Conservation (phyloP, 805 yeast genomes). For the Priceomyces fermenticarens region DNA sequence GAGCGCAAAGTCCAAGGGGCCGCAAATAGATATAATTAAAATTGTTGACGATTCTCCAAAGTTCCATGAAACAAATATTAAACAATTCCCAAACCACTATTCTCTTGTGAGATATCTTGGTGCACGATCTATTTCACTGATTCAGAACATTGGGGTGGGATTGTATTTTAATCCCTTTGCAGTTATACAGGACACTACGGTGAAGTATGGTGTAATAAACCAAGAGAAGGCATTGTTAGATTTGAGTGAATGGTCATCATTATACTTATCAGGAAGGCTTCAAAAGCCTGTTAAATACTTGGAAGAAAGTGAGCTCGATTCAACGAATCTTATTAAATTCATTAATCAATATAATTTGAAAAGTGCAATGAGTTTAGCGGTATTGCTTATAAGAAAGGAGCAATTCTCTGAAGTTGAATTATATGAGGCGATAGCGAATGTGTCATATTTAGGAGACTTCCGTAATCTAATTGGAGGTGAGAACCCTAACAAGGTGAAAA, state of each 20-base stretch:
- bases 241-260: slow-evolving; percentile 76
- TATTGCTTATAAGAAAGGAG: slow-evolving; percentile 46
- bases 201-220: slow-evolving; percentile 87
- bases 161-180: slow-evolving; percentile 93
- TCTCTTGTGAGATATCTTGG: slow-evolving; percentile 66
- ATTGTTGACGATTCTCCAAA: slow-evolving; percentile 71
- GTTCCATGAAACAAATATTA: slow-evolving; percentile 75
- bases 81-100: slow-evolving; percentile 71
- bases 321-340: slow-evolving; percentile 49
- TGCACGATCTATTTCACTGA: slow-evolving; percentile 39
- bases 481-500: slow-evolving; percentile 81
- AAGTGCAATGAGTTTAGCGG: slow-evolving; percentile 70
- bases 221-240: slow-evolving; percentile 60
- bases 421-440: slow-evolving; percentile 70
- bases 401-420: slow-evolving; percentile 60
- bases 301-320: slow-evolving; percentile 45
- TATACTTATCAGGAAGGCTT: slow-evolving; percentile 87
- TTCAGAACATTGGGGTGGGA: slow-evolving; percentile 80
- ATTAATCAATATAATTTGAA: slow-evolving; percentile 74
- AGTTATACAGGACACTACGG: slow-evolving; percentile 42
- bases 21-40: slow-evolving; percentile 81
- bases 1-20: slow-evolving; percentile 13
- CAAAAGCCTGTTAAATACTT: slow-evolving; percentile 89
- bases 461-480: slow-evolving; percentile 86
- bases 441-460: slow-evolving; percentile 89